Percentiles rank a stretch among this genome's conserved stretches.
phyloP scores from a whole-genome alignment of 441 rosid species.

The Euphorbia schlechtendalii region DNA sequence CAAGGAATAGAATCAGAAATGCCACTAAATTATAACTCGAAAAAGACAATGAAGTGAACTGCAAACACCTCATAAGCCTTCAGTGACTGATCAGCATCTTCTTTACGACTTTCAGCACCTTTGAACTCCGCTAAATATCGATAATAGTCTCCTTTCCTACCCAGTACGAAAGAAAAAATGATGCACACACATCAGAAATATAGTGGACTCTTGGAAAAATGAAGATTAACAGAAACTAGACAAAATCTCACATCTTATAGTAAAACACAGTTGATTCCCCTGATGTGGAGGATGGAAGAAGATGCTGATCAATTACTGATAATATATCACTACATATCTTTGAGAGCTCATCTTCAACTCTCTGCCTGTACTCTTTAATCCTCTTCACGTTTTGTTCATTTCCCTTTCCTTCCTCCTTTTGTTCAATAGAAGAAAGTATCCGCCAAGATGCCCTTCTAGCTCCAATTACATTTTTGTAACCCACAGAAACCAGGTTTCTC shows the following conservation, averaged over 20 bases:
- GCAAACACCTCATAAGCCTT: slow-evolving; percentile 68
- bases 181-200: neutral
- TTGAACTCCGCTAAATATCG: slow-evolving; percentile 92
- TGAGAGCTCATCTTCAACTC: slow-evolving; percentile 70
- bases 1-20: slow-evolving; percentile 14
- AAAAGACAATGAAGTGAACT: neutral
- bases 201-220: neutral
- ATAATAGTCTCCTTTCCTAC: slow-evolving; percentile 87
- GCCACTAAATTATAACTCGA: neutral
- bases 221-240: neutral
- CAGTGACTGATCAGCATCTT: slow-evolving; percentile 83
- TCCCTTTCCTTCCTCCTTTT: slow-evolving; percentile 74
- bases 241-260: slow-evolving; percentile 59
- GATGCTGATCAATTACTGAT: slow-evolving; percentile 64
- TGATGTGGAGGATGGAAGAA: slow-evolving; percentile 58
- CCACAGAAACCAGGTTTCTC: slow-evolving; percentile 78
- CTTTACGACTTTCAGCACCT: slow-evolving; percentile 58
- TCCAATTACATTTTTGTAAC: slow-evolving; percentile 84
- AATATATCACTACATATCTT: slow-evolving; percentile 66
- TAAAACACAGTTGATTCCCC: slow-evolving; percentile 79
- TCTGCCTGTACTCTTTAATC: slow-evolving; percentile 56
- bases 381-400: slow-evolving; percentile 63
- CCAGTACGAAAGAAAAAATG: slow-evolving; percentile 7
- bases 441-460: slow-evolving; percentile 87
- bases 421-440: slow-evolving; percentile 72